Base-by-base conservation (phyloP, 345 rosid species). In the Eutrema yunnanense region DNA sequence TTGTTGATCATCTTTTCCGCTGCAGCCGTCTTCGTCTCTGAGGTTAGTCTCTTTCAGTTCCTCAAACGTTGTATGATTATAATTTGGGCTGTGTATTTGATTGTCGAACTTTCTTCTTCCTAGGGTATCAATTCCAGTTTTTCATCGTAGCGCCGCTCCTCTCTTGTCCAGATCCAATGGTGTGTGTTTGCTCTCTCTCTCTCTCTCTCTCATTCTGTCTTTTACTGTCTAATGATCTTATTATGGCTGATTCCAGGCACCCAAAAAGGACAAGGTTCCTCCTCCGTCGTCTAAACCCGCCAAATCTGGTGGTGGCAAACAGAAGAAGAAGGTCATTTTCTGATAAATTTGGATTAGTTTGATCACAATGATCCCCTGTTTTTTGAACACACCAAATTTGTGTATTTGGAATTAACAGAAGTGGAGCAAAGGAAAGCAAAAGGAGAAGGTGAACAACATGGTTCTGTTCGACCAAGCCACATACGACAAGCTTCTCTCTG, bases 341-440 rank as follows among this genome's bases (percentile, higher is more conserved):
- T 26, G 22, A 19, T 1, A 19, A 16, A 19, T 19, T 19, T 19
- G 22, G 22, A 19, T 19, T 19, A 19, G 22, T 19, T 19, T 19
- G 22, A 19, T 77, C 3, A 3, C 0, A 32, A 32, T 3, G 2
- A 32, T 32, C 5, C 34, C 5, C 4, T 32, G 5, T 32, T 32
- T 38, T 22, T 41, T 22, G 2, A 22, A 22, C 26, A 22, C 26
- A 22, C 26, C 26, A 22, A 22, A 22, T 22, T 22, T 22, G 2
- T 22, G 22, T 16, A 16, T 16, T 16, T 50, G 14, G 33, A 49
- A 3, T 54, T 3, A 40, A 43, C 78, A 79, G 85, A 83, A 79
- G 65, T 85, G 86, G 88, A 83, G 85, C 81, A 77, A 81, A 78
- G 88, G 86, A 36, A 81, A 83, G 71, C 86, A 81, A 70, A 81